Base-by-base conservation (phyloP, 2,329 filamentous ascomycete genomes). In the Talaromyces rugulosus region DNA sequence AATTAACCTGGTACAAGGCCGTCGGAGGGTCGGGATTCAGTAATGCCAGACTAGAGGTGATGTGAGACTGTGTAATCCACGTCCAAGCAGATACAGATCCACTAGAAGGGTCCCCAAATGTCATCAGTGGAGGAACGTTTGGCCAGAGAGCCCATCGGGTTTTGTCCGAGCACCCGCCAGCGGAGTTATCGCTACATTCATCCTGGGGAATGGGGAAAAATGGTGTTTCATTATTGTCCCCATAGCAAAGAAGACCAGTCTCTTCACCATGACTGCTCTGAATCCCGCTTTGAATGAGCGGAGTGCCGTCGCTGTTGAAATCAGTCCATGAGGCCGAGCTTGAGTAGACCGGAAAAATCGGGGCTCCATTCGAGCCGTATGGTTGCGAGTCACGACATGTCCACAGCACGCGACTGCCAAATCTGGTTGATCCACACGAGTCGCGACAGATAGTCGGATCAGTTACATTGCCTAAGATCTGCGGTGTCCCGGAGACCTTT, bases 61-160 rank as follows among this genome's bases (percentile, higher is more conserved):
- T 68, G 53, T 68, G 66, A 5, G n/a, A 9, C 53, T 71, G 65
- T 28, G 50, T 56, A 58, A 70, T 69, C 69, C 69, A 71, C 11
- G 68, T 68, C 40, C 68, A 69, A 7, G 60, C 55, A 3, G 30
- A 50, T 23, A 62, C 51, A 1, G 34, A n/a, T 9, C 63, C 66
- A n/a, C 62, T 62, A 11, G 59, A 56, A 30, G 58, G 64, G 30
- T 63, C 62, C 8, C 34, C 56, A 36, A 56, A 59, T 55, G 47
- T 67, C 23, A 68, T 55, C 40, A 71, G 54, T 1, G 68, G 69
- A 33, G 68, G 67, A 16, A 58, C 61, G 44, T 70, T 67, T 7
- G 69, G 67, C 69, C 69, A 70, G 16, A 70, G 54, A 34, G 63
- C 65, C 44, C 66, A 70, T 14, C 68, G 66, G 4, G 57, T 62